Base-by-base conservation (phyloP, 371 early-diverging fungal genomes). In the Furculomyces boomerangus region DNA sequence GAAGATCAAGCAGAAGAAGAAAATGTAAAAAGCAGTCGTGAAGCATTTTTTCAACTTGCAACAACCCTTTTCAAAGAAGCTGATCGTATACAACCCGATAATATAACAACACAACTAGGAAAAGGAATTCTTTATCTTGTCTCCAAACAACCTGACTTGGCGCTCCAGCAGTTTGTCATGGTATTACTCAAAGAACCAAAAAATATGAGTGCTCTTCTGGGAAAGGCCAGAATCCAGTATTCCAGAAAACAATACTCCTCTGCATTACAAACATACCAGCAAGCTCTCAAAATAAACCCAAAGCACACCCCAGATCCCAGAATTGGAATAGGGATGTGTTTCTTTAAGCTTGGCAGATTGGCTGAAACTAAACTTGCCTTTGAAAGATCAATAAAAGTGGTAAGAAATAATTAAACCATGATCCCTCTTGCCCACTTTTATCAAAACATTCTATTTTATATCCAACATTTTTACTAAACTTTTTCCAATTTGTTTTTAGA, bases 271-370 rank as follows among this genome's bases (percentile, higher is more conserved):
- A 61, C 65, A 7, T 94, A 88, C 59, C 91, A 91, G 58, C 73
- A 67, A n/a, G 78, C 86, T 0, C 71, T 90, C 8, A 64, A 53
- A 24, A 55, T 78, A 56, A 31, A 67, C 49, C 77, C 83, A 22
- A 62, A 72, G 46, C 13, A 54, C 54, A 40, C 68, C 55, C 83
- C 84, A 2, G 88, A 91, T 55, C 78, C 83, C 39, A 80, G 92
- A 18, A 60, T 90, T n/a, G 81, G 87, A 22, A 87, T 94, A 59
- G 92, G 88, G 2, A 70, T 87, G 47, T 91, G 92, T 59, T 88
- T 80, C 68, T 73, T 79, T 50, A 77, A 77, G 45, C 72, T 91
- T 16, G 80, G 80, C 1, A 83, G 83, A 77, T 39, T 59, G 8
- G 66, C 65, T 1, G 72, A 81, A 47, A 89, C 95, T 1, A 71